Base-by-base conservation (phyloP, 768 basidiomycete species). In the Dentipellis sp. region DNA sequence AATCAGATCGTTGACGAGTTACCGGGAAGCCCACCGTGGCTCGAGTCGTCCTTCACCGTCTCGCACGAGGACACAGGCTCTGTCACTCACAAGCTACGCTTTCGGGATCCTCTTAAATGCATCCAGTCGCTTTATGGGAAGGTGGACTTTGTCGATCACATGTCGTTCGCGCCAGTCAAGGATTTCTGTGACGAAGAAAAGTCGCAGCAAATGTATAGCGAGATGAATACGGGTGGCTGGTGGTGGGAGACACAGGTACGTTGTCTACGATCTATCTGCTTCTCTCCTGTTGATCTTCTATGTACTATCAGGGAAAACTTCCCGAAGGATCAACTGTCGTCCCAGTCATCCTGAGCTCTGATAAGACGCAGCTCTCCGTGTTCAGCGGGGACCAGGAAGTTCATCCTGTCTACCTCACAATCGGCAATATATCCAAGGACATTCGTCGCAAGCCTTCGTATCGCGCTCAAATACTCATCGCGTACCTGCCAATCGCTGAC, bases 391-490 rank as follows among this genome's bases (percentile, higher is more conserved):
- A 64, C n/a, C 47, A 64, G 22, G n/a, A 39, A 3, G 67, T 66
- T 14, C 67, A 64, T 52, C 69, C 70, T 2, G 61, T 72, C 2
- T 71, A 71, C 47, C 21, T 70, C 0, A 64, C 65, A 0, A 59
- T 70, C 19, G 68, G 65, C 3, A 67, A 65, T 42, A 62, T 67
- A 11, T 29, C 52, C 5, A 67, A 65, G 50, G 53, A 21, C 8
- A 55, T 64, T 11, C 62, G 64, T 6, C 54, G 61, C 6, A 23
- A 64, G 39, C 56, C 62, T 0, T 62, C 56, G 0, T 8, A 40
- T 8, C 56, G 50, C 6, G 66, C 63, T 0, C 56, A 54, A 1
- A 40, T 69, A 0, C 61, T 70, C 0, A 2, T 71, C n/a, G 66
- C 60, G 0, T 68, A 68, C 37, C 53, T 71, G 7, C 70, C 60